A percentile compares a stretch with the other conserved stretches of the same genome.
Evolutionary conservation across 106 monocot genomes (phyloP).

Genomic region (Allium sativum): DNA sequence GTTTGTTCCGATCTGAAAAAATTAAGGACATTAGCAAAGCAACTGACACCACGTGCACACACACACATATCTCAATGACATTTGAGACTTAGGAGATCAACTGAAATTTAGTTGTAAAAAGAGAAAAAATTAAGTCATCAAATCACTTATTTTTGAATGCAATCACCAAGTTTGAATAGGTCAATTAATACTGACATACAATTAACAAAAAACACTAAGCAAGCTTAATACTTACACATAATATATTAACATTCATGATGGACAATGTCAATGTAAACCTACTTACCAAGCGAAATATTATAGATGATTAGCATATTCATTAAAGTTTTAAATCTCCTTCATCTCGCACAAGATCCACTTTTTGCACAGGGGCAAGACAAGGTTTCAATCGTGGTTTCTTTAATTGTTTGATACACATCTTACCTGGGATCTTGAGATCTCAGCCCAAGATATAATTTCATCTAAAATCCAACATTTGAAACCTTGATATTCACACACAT

Average conservation of each 20-base stretch:
- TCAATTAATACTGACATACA: no score
- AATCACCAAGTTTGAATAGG: not conserved
- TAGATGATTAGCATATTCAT: not conserved
- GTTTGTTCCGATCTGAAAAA: slow-evolving; percentile 76
- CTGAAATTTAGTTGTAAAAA: not conserved
- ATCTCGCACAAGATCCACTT: not conserved
- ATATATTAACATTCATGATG: not conserved
- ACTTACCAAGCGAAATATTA: not conserved
- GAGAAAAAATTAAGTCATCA: not conserved
- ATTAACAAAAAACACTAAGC: no score
- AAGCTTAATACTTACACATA: no score
- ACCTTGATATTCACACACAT: not conserved
- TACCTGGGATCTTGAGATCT: no score
- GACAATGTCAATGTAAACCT: not conserved
- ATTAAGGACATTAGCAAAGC: not conserved
- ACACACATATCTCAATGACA: no score
- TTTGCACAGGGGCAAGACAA: no score
- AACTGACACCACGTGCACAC: no score
- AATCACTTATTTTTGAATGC: not conserved
- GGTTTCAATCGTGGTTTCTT: no score
- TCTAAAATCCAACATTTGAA: not conserved
- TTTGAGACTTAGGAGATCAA: not conserved
- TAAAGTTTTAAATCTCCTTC: not conserved
- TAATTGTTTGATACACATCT: not conserved
- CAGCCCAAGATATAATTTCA: not conserved